Conservation (phyloP, 1,284 basidiomycete genomes). For the Papiliotrema nemorosa region DNA sequence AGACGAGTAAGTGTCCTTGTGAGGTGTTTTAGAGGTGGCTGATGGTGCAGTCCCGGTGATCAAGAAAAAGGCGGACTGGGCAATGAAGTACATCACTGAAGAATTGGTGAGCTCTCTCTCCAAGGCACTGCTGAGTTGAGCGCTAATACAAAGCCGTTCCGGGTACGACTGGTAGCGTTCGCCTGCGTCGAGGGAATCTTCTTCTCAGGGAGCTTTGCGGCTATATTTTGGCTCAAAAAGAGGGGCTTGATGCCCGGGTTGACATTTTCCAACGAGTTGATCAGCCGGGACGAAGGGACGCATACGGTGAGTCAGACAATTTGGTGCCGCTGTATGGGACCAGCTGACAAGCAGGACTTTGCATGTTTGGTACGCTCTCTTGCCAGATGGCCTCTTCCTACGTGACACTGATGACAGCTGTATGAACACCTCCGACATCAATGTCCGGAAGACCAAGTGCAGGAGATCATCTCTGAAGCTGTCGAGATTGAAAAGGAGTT, state of each 20-base stretch:
- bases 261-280: constrained; percentile 93
- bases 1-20: constrained; percentile 47
- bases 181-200: constrained; percentile 97
- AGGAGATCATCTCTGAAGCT: constrained; percentile 70
- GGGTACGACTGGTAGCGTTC: constrained; percentile 85
- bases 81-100: constrained; percentile 84
- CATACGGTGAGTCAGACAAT: constrained; percentile 61
- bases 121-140: constrained; percentile 7
- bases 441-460: constrained; percentile 71
- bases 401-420: constrained; percentile 59
- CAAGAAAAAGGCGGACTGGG: constrained; percentile 88
- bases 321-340: not conserved
- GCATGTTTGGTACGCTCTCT: constrained; percentile 26
- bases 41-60: constrained; percentile 61
- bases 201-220: constrained; percentile 89
- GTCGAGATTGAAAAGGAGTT: constrained; percentile 79
- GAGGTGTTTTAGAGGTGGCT: constrained; percentile 5
- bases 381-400: not conserved
- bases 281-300: constrained; percentile 93
- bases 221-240: constrained; percentile 99
- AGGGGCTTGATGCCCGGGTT: constrained; percentile 96
- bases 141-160: constrained; percentile 71
- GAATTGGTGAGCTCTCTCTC: constrained; percentile 41
- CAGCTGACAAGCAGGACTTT: constrained; percentile 55
- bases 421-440: constrained; percentile 71